These are phyloP conservation scores for Arabidopsis hybrid DNA, from an alignment of 441 rosid species.

Conservation along the genomic window DNA sequence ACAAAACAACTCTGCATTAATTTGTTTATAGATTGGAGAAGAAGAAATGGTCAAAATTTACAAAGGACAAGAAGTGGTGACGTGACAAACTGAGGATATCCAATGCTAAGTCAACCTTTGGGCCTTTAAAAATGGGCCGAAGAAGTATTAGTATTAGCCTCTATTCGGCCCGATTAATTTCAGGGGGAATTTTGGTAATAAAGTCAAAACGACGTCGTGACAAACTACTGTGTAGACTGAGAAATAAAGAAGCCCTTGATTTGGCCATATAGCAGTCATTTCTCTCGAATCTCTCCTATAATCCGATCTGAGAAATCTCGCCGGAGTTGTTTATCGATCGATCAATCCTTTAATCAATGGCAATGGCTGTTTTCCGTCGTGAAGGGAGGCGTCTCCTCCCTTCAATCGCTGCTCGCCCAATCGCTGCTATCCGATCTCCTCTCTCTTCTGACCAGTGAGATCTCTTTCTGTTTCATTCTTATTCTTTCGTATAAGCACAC, in stretches of 20 bases:
- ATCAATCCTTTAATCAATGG: constrained; percentile 57
- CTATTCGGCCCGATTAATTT: constrained; percentile 1
- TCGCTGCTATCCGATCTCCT: constrained; percentile 64
- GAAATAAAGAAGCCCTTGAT: constrained; percentile 40
- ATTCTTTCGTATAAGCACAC: neutral
- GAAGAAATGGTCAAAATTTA: neutral
- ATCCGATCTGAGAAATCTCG: constrained; percentile 42
- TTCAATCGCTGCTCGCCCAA: constrained; percentile 65
- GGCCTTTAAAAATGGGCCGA: constrained; percentile 1
- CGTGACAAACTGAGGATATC: constrained; percentile 3
- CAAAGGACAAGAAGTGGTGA: neutral
- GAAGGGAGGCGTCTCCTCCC: constrained; percentile 87
- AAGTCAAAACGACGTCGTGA: constrained; percentile 33
- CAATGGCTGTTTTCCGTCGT: constrained; percentile 92
- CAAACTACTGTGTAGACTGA: neutral
- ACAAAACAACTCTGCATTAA: neutral
- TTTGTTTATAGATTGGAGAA: neutral
- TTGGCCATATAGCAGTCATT: constrained; percentile 32
- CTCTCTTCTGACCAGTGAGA: constrained; percentile 59
- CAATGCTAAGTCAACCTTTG: neutral
- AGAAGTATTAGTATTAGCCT: neutral
- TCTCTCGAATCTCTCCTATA: constrained; percentile 36
- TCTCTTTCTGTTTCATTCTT: constrained; percentile 22
- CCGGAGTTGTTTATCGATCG: constrained; percentile 37
- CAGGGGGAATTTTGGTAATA: constrained; percentile 24